These are phyloP conservation scores for Aspergillus niger DNA, from an alignment of 2,329 filamentous ascomycete species.

Conservation along the genomic window DNA sequence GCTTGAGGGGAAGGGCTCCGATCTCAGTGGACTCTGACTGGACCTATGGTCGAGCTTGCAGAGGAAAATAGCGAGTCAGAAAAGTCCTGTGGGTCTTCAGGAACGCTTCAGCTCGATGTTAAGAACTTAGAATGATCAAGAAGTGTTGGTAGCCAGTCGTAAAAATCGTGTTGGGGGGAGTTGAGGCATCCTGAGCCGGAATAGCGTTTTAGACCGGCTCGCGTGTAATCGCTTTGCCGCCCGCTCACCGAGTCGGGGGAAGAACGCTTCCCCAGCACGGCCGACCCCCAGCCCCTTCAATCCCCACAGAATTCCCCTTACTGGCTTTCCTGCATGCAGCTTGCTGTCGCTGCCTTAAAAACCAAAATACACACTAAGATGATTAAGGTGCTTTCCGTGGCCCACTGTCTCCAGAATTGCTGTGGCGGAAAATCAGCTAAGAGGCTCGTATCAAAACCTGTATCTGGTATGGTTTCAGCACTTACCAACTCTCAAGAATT, in stretches of 20 bases:
- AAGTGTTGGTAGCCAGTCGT: not conserved
- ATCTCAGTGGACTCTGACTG: not conserved
- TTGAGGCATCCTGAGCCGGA: slow-evolving; percentile 3
- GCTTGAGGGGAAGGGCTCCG: not conserved
- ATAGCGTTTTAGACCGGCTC: not conserved
- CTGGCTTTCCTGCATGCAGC: too few relatives aligned
- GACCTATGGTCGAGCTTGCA: not conserved
- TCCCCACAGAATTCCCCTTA: not conserved
- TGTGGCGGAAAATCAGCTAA: not conserved
- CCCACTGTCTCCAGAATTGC: not conserved
- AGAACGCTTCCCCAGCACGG: slow-evolving; percentile 3
- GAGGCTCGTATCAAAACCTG: not conserved
- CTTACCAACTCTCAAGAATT: not conserved
- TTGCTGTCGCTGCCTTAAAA: not conserved
- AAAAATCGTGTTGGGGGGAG: not conserved
- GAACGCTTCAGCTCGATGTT: not conserved
- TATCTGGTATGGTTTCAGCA: not conserved
- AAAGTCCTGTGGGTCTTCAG: not conserved
- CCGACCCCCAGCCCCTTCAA: not conserved
- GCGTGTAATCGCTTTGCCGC: slow-evolving; percentile 8
- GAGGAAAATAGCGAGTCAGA: not conserved
- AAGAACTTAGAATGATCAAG: not conserved
- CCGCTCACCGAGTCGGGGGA: not conserved
- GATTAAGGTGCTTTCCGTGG: not conserved
- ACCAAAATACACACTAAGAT: not conserved